phyloP scores from a whole-genome alignment of 768 basidiomycete species.

The Calocybe indica region DNA sequence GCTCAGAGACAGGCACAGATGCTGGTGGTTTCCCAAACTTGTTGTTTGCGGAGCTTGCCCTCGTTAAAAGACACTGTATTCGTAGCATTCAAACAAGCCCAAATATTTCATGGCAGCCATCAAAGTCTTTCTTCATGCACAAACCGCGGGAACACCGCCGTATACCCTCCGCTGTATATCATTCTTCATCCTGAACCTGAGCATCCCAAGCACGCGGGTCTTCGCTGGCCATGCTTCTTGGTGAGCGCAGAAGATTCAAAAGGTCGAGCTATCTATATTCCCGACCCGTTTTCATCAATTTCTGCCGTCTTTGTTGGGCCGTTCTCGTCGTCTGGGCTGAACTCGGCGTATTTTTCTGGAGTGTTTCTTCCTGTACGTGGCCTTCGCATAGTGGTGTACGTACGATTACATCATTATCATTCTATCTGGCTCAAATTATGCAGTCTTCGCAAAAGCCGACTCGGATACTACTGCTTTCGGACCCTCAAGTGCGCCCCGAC shows the following conservation, averaged over 20 bases:
- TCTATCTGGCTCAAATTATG: slow-evolving; percentile 5
- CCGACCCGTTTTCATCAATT: slow-evolving; percentile 27
- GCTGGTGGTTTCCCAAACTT: too few relatives aligned
- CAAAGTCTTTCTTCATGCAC: too few relatives aligned
- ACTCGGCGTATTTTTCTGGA: slow-evolving; percentile 46
- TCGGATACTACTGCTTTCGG: slow-evolving; percentile 79
- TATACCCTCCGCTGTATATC: too few relatives aligned
- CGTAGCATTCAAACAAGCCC: too few relatives aligned
- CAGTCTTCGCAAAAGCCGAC: slow-evolving; percentile 18
- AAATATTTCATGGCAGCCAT: too few relatives aligned
- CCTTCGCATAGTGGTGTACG: slow-evolving; percentile 30
- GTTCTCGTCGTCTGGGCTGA: slow-evolving; percentile 68
- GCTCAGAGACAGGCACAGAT: too few relatives aligned
- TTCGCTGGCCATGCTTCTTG: slow-evolving; percentile 11
- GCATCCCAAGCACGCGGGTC: too few relatives aligned
- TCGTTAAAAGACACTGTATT: too few relatives aligned
- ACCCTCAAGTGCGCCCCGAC: slow-evolving; percentile 78
- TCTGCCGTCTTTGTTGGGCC: slow-evolving; percentile 54
- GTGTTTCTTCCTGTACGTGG: slow-evolving; percentile 51
- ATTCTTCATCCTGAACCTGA: too few relatives aligned
- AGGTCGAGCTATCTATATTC: slow-evolving; percentile 12
- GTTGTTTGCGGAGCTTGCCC: too few relatives aligned
- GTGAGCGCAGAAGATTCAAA: slow-evolving; percentile 12
- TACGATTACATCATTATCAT: slow-evolving; percentile 10
- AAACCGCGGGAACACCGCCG: too few relatives aligned